Evolutionary conservation across 116 monocot species (phyloP), one percentile per base, ranked within the genome.

Genomic region (Papilionanthe hybrid): DNA sequence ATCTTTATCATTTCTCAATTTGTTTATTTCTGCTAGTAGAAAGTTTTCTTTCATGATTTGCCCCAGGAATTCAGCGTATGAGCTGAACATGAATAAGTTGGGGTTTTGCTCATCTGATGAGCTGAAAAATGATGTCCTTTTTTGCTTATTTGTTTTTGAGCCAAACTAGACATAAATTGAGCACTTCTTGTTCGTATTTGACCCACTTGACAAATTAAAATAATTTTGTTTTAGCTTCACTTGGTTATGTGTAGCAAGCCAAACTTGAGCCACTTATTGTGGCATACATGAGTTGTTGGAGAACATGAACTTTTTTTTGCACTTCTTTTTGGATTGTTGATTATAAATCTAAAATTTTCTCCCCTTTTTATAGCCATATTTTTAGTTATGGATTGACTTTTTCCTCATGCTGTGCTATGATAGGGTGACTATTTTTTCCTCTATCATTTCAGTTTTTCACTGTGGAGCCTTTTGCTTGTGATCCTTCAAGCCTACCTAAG

Each of bases 401-500:
- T 58, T 78, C 48, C 43, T 30, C 32, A 37, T 42, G 23, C 37
- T 32, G 9, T 57, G 15, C 2, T 47, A 44, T 11, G 29, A 73
- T 48, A 25, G 45, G 45, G 29, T 32, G 32, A 49, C 23, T 55
- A 25, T 63, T 58, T 66, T 32, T 15, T 18, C 12, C 5, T 63
- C 22, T 10, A 50, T 20, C 45, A 25, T 78, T 63, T 65, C 79
- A 87, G 87, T 87, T 87, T 42, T 87, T 87, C 76, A 83, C 68
- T 9, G 76, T 75, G 60, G 81, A 75, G 12, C 87, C 87, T 28
- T 45, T 87, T 56, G 78, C 87, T 9, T 87, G 87, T 56, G 83
- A 83, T 23, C 83, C 86, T 69, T 83, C 80, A 20, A 78, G 72
- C 42, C 72, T 86, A 77, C 86, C 86, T 20, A 86, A 83, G 65